Conservation (phyloP, 192 early-diverging fungal species). For the Backusella tuberculispora region DNA sequence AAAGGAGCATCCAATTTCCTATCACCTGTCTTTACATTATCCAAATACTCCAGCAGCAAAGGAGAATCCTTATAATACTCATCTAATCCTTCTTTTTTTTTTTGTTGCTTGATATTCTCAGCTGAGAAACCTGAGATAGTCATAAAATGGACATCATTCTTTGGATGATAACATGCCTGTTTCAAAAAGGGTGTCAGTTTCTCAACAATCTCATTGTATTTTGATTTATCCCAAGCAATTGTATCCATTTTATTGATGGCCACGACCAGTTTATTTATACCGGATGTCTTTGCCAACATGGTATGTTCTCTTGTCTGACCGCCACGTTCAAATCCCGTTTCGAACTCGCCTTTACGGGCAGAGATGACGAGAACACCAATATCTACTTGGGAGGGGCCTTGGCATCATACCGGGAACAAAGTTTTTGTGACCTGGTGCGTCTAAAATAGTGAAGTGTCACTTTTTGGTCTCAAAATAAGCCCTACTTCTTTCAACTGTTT, state of each 20-base stretch:
- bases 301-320: constrained; percentile 99
- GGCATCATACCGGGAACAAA: constrained; percentile 97
- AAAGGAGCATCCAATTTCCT: constrained; percentile 87
- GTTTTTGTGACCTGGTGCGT: constrained; percentile 98
- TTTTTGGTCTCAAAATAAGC: constrained; percentile 96
- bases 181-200: constrained; percentile 93
- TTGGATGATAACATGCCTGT: constrained; percentile 84
- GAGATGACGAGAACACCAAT: constrained; percentile 95
- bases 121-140: constrained; percentile 97
- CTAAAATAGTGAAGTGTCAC: constrained; percentile 94
- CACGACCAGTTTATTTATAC: constrained; percentile 89
- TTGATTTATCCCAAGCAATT: constrained; percentile 85
- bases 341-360: constrained; percentile 98
- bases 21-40: constrained; percentile 80
- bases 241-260: constrained; percentile 99
- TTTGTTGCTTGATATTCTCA: constrained; percentile 89
- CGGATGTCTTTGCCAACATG: constrained; percentile 91
- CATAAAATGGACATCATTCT: constrained; percentile 83
- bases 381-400: constrained; percentile 94
- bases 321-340: constrained; percentile 98
- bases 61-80: constrained; percentile 83
- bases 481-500: constrained; percentile 97
- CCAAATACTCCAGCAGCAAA: constrained; percentile 85
- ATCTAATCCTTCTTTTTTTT: constrained; percentile 26
- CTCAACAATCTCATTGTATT: constrained; percentile 86